Evolutionary conservation across 306 rosid genomes (phyloP), one percentile per base, ranked within the genome.

Genomic region (Quercus aquifolioides): DNA sequence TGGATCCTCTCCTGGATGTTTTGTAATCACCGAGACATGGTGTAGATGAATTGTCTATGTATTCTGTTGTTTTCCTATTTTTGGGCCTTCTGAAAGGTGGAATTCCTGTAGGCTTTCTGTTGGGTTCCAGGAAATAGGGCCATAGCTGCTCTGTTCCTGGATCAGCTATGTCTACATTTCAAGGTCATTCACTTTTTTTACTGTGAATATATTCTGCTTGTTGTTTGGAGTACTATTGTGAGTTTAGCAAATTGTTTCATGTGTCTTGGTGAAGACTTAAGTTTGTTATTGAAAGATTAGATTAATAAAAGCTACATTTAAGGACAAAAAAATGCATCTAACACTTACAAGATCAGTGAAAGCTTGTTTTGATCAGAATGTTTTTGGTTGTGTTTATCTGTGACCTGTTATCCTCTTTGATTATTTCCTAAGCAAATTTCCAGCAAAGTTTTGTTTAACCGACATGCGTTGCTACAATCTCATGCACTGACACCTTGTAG

Each of bases 401-500:
- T 60, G 30, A 56, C 60, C 52, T 52, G 21, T 41, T 63, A 3
- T 52, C 23, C 41, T 55, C 71, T n/a, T 41, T 41, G 54, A 23
- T 14, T 35, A 58, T 20, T 46, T 75, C 23, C 25, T 62, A 10
- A 8, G 17, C n/a, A 60, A 1, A 60, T 18, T 31, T 46, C 20
- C 12, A 17, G 17, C 3, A 64, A 17, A 57, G 28, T 75, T 81
- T 70, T 74, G 25, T 74, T 76, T 33, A 55, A n/a, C 73, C 6
- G 65, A 78, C 68, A 77, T 85, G 80, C 75, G 21, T 33, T 67
- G 30, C 64, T 64, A 60, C 62, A 46, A 51, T 60, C 19, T 55
- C 43, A 26, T 8, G 33, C 67, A n/a, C 84, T 63, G 77, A 68
- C 58, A 52, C 74, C 20, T 41, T 79, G 78, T 74, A 95, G 99